phyloP scores from a whole-genome alignment of 1,139 yeast species.

The Lodderomyces elongisporus region DNA sequence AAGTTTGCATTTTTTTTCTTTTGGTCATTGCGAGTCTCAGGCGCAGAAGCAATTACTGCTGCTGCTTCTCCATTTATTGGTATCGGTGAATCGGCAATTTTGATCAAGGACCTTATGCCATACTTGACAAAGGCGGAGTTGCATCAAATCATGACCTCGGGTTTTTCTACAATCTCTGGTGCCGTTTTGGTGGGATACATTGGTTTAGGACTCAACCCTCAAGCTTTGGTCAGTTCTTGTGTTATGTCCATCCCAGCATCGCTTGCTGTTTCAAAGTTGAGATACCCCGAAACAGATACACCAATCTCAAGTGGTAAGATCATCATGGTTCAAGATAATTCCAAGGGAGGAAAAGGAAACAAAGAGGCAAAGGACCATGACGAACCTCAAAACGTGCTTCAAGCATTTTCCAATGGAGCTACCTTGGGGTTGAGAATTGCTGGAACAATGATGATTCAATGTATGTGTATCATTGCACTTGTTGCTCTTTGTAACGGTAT shows the following conservation, averaged over 20 bases:
- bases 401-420: slow-evolving; percentile 63
- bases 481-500: slow-evolving; percentile 57
- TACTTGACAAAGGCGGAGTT: slow-evolving; percentile 59
- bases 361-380: slow-evolving; percentile 15
- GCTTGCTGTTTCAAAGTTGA: slow-evolving; percentile 56
- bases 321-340: slow-evolving; percentile 44
- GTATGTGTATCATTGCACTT: slow-evolving; percentile 59
- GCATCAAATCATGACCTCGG: slow-evolving; percentile 63
- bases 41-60: slow-evolving; percentile 66
- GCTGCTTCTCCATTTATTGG: slow-evolving; percentile 70
- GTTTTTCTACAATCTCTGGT: slow-evolving; percentile 66
- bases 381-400: slow-evolving; percentile 53
- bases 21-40: slow-evolving; percentile 58
- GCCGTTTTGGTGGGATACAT: slow-evolving; percentile 63
- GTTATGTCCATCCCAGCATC: slow-evolving; percentile 71
- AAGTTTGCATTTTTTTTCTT: slow-evolving; percentile 58
- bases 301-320: slow-evolving; percentile 50
- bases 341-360: too few relatives aligned
- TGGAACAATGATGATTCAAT: slow-evolving; percentile 55
- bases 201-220: slow-evolving; percentile 60
- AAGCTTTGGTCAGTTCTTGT: slow-evolving; percentile 62
- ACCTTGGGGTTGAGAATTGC: slow-evolving; percentile 57
- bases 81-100: slow-evolving; percentile 63
- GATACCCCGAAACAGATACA: slow-evolving; percentile 58
- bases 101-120: slow-evolving; percentile 59